A percentile compares a stretch with the other conserved stretches of the same genome.
Evolutionary conservation across 108 stramenopile species (phyloP).

Genomic region (Skeletonema grethae): DNA sequence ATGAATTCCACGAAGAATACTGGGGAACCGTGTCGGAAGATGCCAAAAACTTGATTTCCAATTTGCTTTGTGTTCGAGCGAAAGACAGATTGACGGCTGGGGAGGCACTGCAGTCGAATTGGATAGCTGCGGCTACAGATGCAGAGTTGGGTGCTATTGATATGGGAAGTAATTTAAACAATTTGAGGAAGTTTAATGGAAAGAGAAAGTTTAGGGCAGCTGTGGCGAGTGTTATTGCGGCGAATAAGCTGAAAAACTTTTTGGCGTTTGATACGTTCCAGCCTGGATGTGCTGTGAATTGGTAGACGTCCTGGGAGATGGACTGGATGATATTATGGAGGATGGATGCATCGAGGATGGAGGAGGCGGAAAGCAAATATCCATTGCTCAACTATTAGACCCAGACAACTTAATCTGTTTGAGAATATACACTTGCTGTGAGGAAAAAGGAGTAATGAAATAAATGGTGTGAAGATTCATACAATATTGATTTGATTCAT

Average conservation of each 20-base stretch:
- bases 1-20: constrained; percentile 88
- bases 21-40: constrained; percentile 83
- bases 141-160: constrained; percentile 61
- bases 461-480: not conserved
- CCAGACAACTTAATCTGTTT: not conserved
- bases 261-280: constrained; percentile 45
- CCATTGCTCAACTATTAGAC: not conserved
- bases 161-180: constrained; percentile 62
- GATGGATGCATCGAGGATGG: too few relatives aligned
- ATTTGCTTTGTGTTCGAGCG: constrained; percentile 71
- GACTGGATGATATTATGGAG: too few relatives aligned
- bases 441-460: not conserved
- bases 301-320: not conserved
- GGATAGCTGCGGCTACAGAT: constrained; percentile 76
- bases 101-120: constrained; percentile 75
- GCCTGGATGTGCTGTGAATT: constrained; percentile 2
- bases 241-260: constrained; percentile 46
- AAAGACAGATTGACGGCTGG: constrained; percentile 62
- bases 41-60: constrained; percentile 85
- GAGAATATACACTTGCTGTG: not conserved
- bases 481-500: not conserved
- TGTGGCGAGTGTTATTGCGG: constrained; percentile 65
- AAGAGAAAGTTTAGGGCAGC: constrained; percentile 87
- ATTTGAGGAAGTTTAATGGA: constrained; percentile 83
- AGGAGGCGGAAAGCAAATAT: not conserved